Evolutionary conservation across 768 basidiomycete genomes (phyloP).

Genomic region (Psilocybe cubensis): DNA sequence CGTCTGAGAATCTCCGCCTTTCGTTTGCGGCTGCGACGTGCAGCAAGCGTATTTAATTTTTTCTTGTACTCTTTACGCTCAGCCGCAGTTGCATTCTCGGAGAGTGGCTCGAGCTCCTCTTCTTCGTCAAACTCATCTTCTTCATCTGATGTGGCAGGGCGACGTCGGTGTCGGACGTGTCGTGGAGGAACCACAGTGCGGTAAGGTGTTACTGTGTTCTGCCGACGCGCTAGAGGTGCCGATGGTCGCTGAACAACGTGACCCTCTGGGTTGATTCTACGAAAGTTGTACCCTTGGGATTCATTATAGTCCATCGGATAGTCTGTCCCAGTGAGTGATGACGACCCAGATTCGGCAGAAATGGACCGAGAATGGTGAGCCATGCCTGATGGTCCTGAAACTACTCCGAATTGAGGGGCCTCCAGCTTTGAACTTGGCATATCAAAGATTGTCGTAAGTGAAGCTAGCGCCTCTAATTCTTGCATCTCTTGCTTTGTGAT

Average conservation of each 20-base stretch:
- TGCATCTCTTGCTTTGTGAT: slow-evolving; percentile 15
- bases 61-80: slow-evolving; percentile 75
- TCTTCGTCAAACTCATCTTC: slow-evolving; percentile 62
- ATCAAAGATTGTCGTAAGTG: slow-evolving; percentile 13
- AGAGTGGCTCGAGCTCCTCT: slow-evolving; percentile 42
- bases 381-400: slow-evolving; percentile 2
- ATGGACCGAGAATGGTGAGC: slow-evolving; percentile 15
- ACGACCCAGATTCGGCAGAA: slow-evolving; percentile 15
- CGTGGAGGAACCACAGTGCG: slow-evolving; percentile 51
- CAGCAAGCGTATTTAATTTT: slow-evolving; percentile 84
- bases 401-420: slow-evolving; percentile 1
- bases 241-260: background rate
- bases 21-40: slow-evolving; percentile 75
- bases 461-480: slow-evolving; percentile 3
- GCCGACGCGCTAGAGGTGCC: background rate
- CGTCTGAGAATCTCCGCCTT: slow-evolving; percentile 72
- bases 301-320: slow-evolving; percentile 6
- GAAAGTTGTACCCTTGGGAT: background rate
- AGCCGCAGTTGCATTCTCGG: slow-evolving; percentile 45
- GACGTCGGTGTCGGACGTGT: slow-evolving; percentile 47
- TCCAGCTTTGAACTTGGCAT: slow-evolving; percentile 6
- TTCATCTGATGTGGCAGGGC: slow-evolving; percentile 45
- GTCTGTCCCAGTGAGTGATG: slow-evolving; percentile 6
- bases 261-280: background rate
- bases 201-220: background rate